phyloP scores from a whole-genome alignment of 2,329 filamentous ascomycete genomes.

The Fusarium domesticum region DNA sequence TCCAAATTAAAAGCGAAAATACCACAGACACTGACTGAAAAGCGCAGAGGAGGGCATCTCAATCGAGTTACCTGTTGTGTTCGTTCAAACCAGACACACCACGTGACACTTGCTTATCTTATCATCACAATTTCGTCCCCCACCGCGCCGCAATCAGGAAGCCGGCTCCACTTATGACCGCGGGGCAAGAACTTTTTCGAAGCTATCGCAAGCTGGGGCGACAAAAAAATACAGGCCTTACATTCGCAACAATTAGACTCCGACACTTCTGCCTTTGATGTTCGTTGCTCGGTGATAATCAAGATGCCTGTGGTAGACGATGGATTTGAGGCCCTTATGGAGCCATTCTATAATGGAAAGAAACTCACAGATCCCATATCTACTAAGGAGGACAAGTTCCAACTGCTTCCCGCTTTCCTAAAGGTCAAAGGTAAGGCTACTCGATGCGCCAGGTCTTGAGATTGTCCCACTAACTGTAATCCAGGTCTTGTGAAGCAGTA shows the following conservation, averaged over 20 bases:
- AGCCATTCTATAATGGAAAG: constrained; percentile 67
- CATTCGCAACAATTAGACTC: constrained; percentile 7
- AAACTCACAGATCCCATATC: constrained; percentile 63
- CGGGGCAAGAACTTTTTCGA: constrained; percentile 34
- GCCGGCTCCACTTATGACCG: constrained; percentile 28
- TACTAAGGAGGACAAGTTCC: constrained; percentile 85
- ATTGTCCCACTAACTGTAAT: constrained; percentile 22
- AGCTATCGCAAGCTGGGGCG: constrained; percentile 27
- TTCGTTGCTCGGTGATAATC: constrained; percentile 31
- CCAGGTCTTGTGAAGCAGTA: constrained; percentile 80
- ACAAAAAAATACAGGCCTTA: constrained; percentile 24
- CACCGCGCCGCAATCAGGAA: constrained; percentile 25
- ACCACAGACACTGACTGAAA: too few relatives aligned
- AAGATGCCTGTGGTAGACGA: constrained; percentile 57
- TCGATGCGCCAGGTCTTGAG: not conserved
- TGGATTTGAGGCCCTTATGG: constrained; percentile 63
- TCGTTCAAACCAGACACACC: too few relatives aligned
- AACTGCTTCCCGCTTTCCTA: constrained; percentile 92
- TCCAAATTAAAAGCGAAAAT: too few relatives aligned
- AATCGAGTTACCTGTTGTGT: too few relatives aligned
- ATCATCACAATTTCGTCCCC: constrained; percentile 27
- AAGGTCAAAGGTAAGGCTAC: constrained; percentile 75
- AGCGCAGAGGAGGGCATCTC: too few relatives aligned
- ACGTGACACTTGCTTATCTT: constrained; percentile 25
- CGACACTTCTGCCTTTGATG: constrained; percentile 29